phyloP scores from a whole-genome alignment of 345 rosid genomes.

The Acer campestre region DNA sequence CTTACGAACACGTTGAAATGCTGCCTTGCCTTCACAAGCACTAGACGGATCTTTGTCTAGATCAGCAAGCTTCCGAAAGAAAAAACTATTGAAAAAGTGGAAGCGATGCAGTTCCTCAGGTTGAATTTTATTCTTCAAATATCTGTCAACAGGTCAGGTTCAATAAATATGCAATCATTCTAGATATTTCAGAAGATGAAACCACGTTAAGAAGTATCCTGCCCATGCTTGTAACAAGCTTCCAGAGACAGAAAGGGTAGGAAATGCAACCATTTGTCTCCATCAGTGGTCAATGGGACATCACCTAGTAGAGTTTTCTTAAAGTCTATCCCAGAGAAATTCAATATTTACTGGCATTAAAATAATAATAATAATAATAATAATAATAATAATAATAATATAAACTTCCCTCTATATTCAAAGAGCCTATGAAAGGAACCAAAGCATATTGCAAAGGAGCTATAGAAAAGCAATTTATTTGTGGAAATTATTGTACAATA shows the following conservation, averaged over 20 bases:
- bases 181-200: not conserved
- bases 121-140: slow-evolving; percentile 66
- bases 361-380: not conserved
- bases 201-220: not conserved
- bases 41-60: slow-evolving; percentile 79
- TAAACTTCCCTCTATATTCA: not conserved
- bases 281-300: not conserved
- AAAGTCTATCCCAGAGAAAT: not conserved
- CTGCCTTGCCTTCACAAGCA: slow-evolving; percentile 74
- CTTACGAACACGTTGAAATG: slow-evolving; percentile 88
- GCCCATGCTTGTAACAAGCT: slow-evolving; percentile 5
- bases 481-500: not conserved
- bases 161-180: not conserved
- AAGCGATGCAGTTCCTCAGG: slow-evolving; percentile 61
- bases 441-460: not conserved
- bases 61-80: slow-evolving; percentile 95
- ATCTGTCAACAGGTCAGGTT: slow-evolving; percentile 46
- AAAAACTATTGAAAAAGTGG: slow-evolving; percentile 94
- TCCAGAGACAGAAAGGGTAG: not conserved
- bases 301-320: not conserved
- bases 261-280: not conserved
- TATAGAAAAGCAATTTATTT: not conserved
- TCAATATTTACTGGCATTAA: not conserved
- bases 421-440: not conserved
- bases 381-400: not conserved